phyloP scores from a whole-genome alignment of 306 rosid species.

The Argentina anserina region DNA sequence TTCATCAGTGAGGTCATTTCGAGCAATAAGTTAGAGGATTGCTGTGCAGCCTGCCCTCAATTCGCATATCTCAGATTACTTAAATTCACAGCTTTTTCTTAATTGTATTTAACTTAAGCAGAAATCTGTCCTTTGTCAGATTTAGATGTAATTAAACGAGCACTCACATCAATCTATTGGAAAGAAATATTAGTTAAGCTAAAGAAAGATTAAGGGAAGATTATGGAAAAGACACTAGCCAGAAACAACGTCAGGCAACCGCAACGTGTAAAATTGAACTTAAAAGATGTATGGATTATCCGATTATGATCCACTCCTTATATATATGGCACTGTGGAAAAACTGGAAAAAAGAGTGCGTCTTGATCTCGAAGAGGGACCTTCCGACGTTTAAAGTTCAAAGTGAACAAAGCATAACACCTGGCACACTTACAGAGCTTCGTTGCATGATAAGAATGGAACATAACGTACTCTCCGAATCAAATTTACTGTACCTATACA shows the following conservation, averaged over 20 bases:
- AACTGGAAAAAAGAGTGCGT: not conserved
- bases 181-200: not conserved
- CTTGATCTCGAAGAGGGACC: not conserved
- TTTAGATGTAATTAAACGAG: not conserved
- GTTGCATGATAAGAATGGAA: not conserved
- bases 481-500: conserved; percentile 2
- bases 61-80: not conserved
- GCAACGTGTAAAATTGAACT: conserved; percentile 1
- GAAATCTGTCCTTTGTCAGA: not conserved
- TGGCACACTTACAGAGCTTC: not conserved
- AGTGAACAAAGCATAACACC: not conserved
- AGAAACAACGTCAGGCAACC: not conserved
- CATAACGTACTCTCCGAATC: conserved; percentile 1
- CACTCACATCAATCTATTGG: not conserved
- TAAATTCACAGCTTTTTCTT: not conserved
- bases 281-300: not conserved
- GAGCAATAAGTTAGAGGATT: not conserved
- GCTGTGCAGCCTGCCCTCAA: not conserved
- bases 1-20: not conserved
- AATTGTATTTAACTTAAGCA: not conserved
- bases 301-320: not conserved
- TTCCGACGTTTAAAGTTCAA: not conserved
- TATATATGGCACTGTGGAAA: not conserved
- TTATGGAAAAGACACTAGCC: not conserved
- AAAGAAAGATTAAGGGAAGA: not conserved